Percentiles rank a stretch among this genome's conserved stretches.
These are phyloP conservation scores for Clonostachys byssicola DNA, from an alignment of 2,329 filamentous ascomycete species.

Conservation along the genomic window DNA sequence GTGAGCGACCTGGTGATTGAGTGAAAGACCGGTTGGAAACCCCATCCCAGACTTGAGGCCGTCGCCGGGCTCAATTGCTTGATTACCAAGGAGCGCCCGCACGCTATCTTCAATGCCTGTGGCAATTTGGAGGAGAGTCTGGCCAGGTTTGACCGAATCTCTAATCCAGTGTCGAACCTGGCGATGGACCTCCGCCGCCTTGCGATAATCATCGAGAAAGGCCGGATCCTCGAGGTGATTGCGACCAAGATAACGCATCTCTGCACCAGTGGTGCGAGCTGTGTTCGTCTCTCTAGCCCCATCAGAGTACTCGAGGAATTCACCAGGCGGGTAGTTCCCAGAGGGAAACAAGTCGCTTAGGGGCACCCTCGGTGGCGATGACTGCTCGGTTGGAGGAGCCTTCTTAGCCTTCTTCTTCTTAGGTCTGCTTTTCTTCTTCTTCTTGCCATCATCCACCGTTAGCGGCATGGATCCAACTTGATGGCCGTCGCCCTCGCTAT, in stretches of 20 bases:
- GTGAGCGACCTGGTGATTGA: conserved; percentile 78
- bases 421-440: conserved; percentile 15
- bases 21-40: conserved; percentile 76
- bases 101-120: conserved; percentile 79
- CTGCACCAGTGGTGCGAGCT: conserved; percentile 12
- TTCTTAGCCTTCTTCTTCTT: conserved; percentile 12
- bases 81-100: conserved; percentile 68
- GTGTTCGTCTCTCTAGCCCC: conserved; percentile 9
- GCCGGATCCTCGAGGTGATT: conserved; percentile 30
- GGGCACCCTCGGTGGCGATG: conserved; percentile 23
- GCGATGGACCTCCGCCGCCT: conserved; percentile 75
- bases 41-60: conserved; percentile 72
- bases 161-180: conserved; percentile 79
- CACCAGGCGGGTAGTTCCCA: conserved; percentile 18
- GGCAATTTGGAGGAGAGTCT: conserved; percentile 71
- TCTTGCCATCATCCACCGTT: conserved; percentile 10
- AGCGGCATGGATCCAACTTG: background rate
- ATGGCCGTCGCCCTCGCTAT: conserved; percentile 9
- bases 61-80: conserved; percentile 70
- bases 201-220: conserved; percentile 72
- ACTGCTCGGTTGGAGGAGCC: conserved; percentile 10
- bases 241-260: conserved; percentile 13
- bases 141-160: conserved; percentile 72
- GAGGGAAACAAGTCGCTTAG: conserved; percentile 19
- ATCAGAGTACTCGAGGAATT: conserved; percentile 14